A percentile compares a stretch with the other conserved stretches of the same genome.
phyloP scores from a whole-genome alignment of 129 eudicot species.

The Artemisia annua region DNA sequence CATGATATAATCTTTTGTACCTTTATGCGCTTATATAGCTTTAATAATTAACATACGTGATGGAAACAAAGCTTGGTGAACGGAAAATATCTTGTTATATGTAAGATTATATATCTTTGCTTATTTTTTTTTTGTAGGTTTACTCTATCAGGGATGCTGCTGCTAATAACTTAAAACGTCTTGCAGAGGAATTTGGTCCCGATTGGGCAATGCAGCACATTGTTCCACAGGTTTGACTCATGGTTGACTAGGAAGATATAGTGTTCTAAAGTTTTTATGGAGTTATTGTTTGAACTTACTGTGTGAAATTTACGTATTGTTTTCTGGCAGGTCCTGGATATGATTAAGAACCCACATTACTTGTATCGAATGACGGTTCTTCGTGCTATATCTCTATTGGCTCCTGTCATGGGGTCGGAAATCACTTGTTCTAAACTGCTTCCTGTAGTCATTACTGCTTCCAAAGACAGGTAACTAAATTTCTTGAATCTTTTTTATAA shows the following conservation, averaged over 20 bases:
- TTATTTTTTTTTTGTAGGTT: constrained; percentile 45
- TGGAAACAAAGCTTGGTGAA: not conserved
- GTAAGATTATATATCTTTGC: not conserved
- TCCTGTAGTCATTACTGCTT: constrained; percentile 68
- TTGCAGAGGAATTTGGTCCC: constrained; percentile 98
- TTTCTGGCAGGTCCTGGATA: constrained; percentile 78
- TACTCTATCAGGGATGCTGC: constrained; percentile 99
- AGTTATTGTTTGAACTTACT: not conserved
- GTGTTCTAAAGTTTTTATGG: not conserved
- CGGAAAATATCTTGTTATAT: not conserved
- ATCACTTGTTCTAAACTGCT: constrained; percentile 88
- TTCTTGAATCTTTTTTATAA: not conserved
- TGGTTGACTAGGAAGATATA: not conserved
- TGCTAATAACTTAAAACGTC: constrained; percentile 93
- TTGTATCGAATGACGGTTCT: constrained; percentile 93
- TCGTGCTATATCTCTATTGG: constrained; percentile 81
- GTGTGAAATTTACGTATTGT: constrained; percentile 11
- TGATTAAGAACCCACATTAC: constrained; percentile 85
- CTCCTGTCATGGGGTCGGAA: constrained; percentile 96
- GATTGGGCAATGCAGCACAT: constrained; percentile 99
- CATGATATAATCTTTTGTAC: not conserved
- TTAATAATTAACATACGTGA: not conserved
- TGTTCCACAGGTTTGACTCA: constrained; percentile 77
- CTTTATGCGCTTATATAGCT: not conserved
- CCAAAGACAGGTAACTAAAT: constrained; percentile 81